Conservation (phyloP, 768 basidiomycete species). For the Leccinum arenicola region DNA sequence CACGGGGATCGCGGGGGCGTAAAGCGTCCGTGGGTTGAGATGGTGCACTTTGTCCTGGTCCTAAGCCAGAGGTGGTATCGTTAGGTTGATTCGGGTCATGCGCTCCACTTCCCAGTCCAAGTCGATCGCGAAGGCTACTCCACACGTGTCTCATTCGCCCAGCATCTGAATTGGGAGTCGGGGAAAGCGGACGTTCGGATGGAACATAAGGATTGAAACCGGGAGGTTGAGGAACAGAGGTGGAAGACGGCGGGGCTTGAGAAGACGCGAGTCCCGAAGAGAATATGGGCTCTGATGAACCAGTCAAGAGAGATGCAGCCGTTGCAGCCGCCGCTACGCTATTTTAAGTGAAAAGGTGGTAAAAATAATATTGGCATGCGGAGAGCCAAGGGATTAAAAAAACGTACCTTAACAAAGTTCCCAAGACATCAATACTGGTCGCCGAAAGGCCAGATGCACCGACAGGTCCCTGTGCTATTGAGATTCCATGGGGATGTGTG, state of each 20-base stretch:
- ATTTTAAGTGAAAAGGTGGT: background rate
- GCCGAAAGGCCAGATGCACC: conserved; percentile 49
- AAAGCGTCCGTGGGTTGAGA: conserved; percentile 11
- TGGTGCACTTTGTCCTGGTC: conserved; percentile 6
- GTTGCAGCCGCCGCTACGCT: conserved; percentile 93
- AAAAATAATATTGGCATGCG: background rate
- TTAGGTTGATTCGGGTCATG: conserved; percentile 13
- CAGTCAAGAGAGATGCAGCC: conserved; percentile 78
- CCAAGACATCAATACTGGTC: conserved; percentile 78
- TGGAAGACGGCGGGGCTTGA: conserved; percentile 15
- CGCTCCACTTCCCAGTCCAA: conserved; percentile 45
- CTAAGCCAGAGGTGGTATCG: conserved; percentile 6
- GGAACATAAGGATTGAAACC: conserved; percentile 14
- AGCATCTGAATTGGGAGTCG: conserved; percentile 40
- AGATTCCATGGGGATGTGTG: conserved; percentile 23
- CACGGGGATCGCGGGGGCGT: conserved; percentile 48
- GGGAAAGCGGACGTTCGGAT: conserved; percentile 36
- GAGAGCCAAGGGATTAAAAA: background rate
- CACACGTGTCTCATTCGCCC: conserved; percentile 61
- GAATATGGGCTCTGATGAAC: conserved; percentile 63
- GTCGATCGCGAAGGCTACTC: conserved; percentile 65
- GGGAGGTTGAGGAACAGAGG: conserved; percentile 11
- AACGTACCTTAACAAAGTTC: conserved; percentile 73
- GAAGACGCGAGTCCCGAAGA: conserved; percentile 51
- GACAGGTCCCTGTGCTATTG: conserved; percentile 24